Evolutionary conservation across 2,329 filamentous ascomycete species (phyloP), one percentile per base, ranked within the genome.

Genomic region (Pseudonectria buxi): DNA sequence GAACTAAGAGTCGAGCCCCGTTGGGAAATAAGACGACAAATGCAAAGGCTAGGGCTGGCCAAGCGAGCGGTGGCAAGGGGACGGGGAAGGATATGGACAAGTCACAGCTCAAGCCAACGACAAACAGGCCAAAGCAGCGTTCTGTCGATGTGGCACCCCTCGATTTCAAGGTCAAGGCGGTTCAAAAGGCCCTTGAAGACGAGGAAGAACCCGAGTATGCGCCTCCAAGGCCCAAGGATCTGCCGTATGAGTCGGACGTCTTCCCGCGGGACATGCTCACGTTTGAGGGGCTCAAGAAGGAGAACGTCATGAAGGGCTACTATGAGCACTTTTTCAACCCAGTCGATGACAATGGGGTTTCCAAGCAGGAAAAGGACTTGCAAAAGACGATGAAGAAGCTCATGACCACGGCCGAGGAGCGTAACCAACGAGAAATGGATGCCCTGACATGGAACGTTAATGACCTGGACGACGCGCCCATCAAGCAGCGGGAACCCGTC

Each of bases 11-110:
- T 40, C 80, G 90, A 53, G 88, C 89, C 26, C 85, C 87, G 10
- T 68, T 98, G 31, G 90, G 90, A 24, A 83, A 86, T 71, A 98
- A 98, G 64, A 96, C 90, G 2, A 96, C 92, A 34, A 98, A 98
- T 61, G 87, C 86, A 35, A 96, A 94, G 68, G 75, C 81, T 40
- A 77, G 71, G 55, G 72, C 70, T 32, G 73, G 79, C 46, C 80
- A 83, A 44, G 81, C 79, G 4, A 76, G 76, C 6, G 80, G 75
- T 22, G 80, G 74, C 24, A 82, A 80, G 50, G 67, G 66, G 39
- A 67, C 69, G 14, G 69, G 72, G 27, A 69, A 72, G 31, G 76
- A 80, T 39, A 61, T 74, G 32, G 79, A 81, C 44, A 82, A 80
- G 59, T 76, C 77, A 1, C 72, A 76, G 38, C 59, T 67, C 13